phyloP scores from a whole-genome alignment of 2,329 filamentous ascomycete genomes.

The Rasamsonia emersonii region DNA sequence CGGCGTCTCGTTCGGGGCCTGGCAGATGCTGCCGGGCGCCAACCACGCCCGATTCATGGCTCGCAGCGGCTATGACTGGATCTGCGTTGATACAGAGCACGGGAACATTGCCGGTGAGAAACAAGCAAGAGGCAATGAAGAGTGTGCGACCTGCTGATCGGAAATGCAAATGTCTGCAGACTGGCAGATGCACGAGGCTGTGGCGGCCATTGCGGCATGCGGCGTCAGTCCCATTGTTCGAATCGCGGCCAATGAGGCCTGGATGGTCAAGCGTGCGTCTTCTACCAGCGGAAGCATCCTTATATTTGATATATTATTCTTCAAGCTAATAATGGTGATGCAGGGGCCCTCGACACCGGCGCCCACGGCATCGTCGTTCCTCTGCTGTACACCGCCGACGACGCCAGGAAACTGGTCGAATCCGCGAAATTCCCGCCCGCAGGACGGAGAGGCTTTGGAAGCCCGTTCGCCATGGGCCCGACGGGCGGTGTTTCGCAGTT shows the following conservation, averaged over 20 bases:
- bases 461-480: conserved; percentile 43
- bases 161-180: no score
- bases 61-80: conserved; percentile 45
- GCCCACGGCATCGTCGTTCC: conserved; percentile 52
- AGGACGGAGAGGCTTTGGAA: conserved; percentile 49
- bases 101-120: conserved; percentile 45
- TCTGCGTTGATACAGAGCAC: conserved; percentile 48
- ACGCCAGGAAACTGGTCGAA: conserved; percentile 43
- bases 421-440: conserved; percentile 49
- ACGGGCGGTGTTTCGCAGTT: conserved; percentile 28
- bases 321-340: background rate
- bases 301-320: conserved; percentile 1
- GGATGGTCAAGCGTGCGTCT: conserved; percentile 53
- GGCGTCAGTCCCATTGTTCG: conserved; percentile 38
- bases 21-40: conserved; percentile 51
- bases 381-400: conserved; percentile 44
- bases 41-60: conserved; percentile 47
- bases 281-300: background rate
- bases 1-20: conserved; percentile 46
- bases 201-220: conserved; percentile 37
- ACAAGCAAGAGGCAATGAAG: background rate
- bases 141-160: conserved; percentile 4
- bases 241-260: conserved; percentile 49
- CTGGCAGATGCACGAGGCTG: conserved; percentile 46
- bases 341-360: conserved; percentile 49